Evolutionary conservation across 192 early-diverging fungal genomes (phyloP), one percentile per base, ranked within the genome.

Genomic region (Gonapodya sp.): DNA sequence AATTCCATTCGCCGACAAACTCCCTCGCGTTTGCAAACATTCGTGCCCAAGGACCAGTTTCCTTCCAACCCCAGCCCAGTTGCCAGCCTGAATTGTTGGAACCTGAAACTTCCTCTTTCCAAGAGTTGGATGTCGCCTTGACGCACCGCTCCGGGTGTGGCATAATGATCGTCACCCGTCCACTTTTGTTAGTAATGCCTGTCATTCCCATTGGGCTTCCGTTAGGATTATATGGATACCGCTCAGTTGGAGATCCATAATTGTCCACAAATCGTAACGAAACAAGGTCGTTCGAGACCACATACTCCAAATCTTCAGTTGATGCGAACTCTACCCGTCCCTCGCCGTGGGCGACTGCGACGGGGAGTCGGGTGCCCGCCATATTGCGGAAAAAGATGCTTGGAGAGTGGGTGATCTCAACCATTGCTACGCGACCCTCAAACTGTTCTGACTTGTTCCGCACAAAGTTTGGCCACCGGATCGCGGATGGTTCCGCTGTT

Each of bases 181-280:
- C 98, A 81, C 95, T 93, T 72, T 89, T 88, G 0, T 92, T 94
- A 64, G 91, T 86, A 0, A 98, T 89, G 18, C 92, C 98, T n/a
- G 97, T 92, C 80, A 99, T 90, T 74, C 95, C 96, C 79, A 88
- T 35, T 18, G 92, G 91, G 34, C 93, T 90, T 31, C 98, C 98
- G 85, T 99, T 99, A 78, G 98, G 98, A 87, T 99, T 99, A 89
- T 89, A 92, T 64, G 98, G 98, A 84, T 99, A 99, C 82, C 88
- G 87, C 80, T 94, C 91, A 18, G 90, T 92, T 18, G 86, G 85
- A 0, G 94, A 92, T 34, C 91, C 92, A 81, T 93, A 86, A 87
- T 96, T 95, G 82, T 97, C 94, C 35, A 98, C 94, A 86, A 92
- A 99, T 36, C 88, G 87, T 0, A 92, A 84, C 0, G 93, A 92